A percentile compares a stretch with the other conserved stretches of the same genome.
These are phyloP conservation scores for Hamiltosporidium tvaerminnensis DNA, from an alignment of 371 early-diverging fungal genomes.

Conservation along the genomic window DNA sequence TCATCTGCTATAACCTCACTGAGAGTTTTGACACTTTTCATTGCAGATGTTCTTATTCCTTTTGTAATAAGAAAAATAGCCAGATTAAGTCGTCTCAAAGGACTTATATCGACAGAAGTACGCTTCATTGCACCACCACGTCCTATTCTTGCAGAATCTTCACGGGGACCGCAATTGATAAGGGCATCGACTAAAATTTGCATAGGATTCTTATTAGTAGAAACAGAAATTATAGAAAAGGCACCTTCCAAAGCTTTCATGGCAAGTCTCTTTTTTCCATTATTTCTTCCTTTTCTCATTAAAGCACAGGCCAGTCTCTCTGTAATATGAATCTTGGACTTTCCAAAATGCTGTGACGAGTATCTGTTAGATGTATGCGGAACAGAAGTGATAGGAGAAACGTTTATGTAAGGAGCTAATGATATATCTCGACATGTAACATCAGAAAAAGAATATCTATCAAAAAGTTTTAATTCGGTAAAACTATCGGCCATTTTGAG, in stretches of 20 bases:
- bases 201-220: constrained; percentile 94
- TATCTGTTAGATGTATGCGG: constrained; percentile 7
- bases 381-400: background rate
- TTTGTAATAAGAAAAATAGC: constrained; percentile 81
- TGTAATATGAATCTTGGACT: constrained; percentile 76
- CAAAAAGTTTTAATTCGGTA: constrained; percentile 2
- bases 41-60: constrained; percentile 70
- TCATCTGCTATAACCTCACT: constrained; percentile 99
- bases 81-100: constrained; percentile 92
- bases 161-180: constrained; percentile 98
- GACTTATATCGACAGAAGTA: constrained; percentile 99
- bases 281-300: constrained; percentile 99
- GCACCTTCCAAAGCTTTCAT: constrained; percentile 94
- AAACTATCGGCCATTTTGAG: background rate
- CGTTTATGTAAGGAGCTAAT: constrained; percentile 3
- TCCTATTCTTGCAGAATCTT: constrained; percentile 98
- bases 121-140: constrained; percentile 96
- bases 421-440: background rate
- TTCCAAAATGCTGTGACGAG: constrained; percentile 17
- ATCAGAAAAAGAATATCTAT: background rate
- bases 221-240: constrained; percentile 90
- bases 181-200: constrained; percentile 96
- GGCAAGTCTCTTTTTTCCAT: constrained; percentile 98
- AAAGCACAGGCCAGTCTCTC: constrained; percentile 97
- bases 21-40: constrained; percentile 90